These are phyloP conservation scores for Jamesozyma jinghongensis DNA, from an alignment of 805 yeast species.

Conservation along the genomic window DNA sequence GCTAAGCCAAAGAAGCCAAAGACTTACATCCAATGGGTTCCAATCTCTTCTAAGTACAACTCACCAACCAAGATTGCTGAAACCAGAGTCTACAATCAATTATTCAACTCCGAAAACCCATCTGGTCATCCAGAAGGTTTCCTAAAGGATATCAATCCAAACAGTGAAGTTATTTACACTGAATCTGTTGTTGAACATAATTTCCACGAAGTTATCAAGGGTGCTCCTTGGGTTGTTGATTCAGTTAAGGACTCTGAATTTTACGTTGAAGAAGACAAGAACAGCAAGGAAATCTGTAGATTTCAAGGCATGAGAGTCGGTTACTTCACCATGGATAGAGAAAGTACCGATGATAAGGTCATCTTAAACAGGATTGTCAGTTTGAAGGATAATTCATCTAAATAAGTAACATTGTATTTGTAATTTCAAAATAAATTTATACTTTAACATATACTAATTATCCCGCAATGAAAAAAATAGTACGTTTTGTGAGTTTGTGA, in stretches of 20 bases:
- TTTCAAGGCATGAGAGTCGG: conserved; percentile 98
- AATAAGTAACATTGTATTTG: conserved; percentile 15
- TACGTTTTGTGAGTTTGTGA: too few species aligned
- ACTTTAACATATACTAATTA: too few species aligned
- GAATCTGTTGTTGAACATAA: conserved; percentile 73
- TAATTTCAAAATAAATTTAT: too few species aligned
- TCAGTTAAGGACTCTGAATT: conserved; percentile 53
- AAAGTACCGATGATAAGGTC: conserved; percentile 50
- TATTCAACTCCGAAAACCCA: conserved; percentile 90
- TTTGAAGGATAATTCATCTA: conserved; percentile 62
- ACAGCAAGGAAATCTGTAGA: conserved; percentile 71
- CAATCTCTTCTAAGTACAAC: conserved; percentile 48
- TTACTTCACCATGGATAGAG: conserved; percentile 85
- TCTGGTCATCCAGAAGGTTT: conserved; percentile 79
- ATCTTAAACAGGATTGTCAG: conserved; percentile 88
- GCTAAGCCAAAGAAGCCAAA: conserved; percentile 67
- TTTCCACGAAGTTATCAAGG: conserved; percentile 53
- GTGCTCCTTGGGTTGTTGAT: conserved; percentile 67
- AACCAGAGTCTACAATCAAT: conserved; percentile 77
- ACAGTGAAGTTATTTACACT: conserved; percentile 60
- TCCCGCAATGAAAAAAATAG: too few species aligned
- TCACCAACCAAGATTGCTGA: conserved; percentile 63
- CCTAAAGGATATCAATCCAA: conserved; percentile 71
- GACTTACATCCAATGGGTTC: conserved; percentile 96
- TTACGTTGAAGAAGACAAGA: conserved; percentile 55